Evolutionary conservation across 2,329 filamentous ascomycete genomes (phyloP), one percentile per base, ranked within the genome.

Genomic region (Hypocreales sp.): DNA sequence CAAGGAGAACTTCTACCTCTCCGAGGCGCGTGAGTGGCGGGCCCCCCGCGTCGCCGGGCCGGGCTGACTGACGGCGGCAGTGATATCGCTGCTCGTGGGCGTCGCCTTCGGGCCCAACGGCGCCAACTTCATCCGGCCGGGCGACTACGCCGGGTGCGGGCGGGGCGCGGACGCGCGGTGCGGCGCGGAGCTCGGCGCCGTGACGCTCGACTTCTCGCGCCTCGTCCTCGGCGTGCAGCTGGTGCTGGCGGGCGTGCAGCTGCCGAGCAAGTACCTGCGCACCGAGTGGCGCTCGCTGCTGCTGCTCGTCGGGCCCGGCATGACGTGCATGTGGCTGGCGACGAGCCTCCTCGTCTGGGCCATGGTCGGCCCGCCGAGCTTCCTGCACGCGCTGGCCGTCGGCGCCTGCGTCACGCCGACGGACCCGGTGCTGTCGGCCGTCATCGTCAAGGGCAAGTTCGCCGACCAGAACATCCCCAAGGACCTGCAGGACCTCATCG

Each of bases 381-480:
- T 90, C 36, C 60, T 93, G 2, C 78, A 90, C 38, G 79, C 86
- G 0, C 61, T 93, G 8, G 79, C 75, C 11, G 61, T 92, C 8
- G 84, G 74, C 1, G 79, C 84, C 1, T 92, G 84, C 43, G 73
- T 94, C n/a, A 90, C 86, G 3, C 86, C 84, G 0, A 93, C 86
- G 0, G 86, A 94, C 41, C 86, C 86, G 0, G 73, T 93, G 2
- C 52, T 93, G 20, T 87, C 79, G 11, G 87, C 90, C 36, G 79
- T 79, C 3, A 92, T 93, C 31, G 82, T 93, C 24, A 93, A 93
- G 56, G 84, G 84, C 18, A 86, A 81, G 41, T 94, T 92, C 45
- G 86, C 86, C 1, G 84, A 93, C 43, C 78, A 84, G 41, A 90
- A 93, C 46, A 76, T 93, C 12, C 83, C 86, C 0, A 75, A 73